Base-by-base conservation (phyloP, 371 early-diverging fungal species). In the Mortierella sp. region DNA sequence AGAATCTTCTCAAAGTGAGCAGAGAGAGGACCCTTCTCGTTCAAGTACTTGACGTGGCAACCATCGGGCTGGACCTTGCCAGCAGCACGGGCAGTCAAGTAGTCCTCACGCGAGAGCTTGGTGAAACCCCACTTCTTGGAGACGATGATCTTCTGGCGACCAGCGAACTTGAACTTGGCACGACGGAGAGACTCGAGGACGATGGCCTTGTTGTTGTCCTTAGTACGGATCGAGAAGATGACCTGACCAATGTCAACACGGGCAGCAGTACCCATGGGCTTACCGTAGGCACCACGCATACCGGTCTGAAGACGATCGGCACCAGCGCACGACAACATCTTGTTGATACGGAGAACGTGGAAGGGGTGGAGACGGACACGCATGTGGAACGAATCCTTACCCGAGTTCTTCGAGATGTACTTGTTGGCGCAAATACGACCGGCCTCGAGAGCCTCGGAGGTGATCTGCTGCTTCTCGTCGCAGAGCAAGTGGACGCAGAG, bases 241-340 rank as follows among this genome's bases (percentile, higher is more conserved):
- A 97, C 90, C 90, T 99, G 99, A 52, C 99, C 99, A 89, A 99
- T 98, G 91, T 97, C 90, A 84, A 99, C 99, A 89, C 99, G 97
- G 72, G 99, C 99, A 72, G 96, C 99, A 70, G 93, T 90, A 84
- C 99, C 99, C 75, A 94, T 91, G 82, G 99, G 99, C 94, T 99
- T 99, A 82, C 99, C 99, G 85, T 93, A 99, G 81, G 99, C 99
- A 87, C 99, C 99, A 90, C 99, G 96, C 99, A 99, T 99, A 92
- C 99, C 99, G 74, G 96, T 96, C 90, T 99, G 99, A 82, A 99
- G 94, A 89, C 99, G 90, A 95, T 99, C 99, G 82, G 99, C 99
- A 90, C 99, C 99, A 83, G 99, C 99, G 89, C 99, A 99, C 75
- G 99, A 99, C 94, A 99, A 94, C 99, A 99, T 99, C 93, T 99